Base-by-base conservation (phyloP, 352 stramenopile species). In the Globisporangium nodosum region DNA sequence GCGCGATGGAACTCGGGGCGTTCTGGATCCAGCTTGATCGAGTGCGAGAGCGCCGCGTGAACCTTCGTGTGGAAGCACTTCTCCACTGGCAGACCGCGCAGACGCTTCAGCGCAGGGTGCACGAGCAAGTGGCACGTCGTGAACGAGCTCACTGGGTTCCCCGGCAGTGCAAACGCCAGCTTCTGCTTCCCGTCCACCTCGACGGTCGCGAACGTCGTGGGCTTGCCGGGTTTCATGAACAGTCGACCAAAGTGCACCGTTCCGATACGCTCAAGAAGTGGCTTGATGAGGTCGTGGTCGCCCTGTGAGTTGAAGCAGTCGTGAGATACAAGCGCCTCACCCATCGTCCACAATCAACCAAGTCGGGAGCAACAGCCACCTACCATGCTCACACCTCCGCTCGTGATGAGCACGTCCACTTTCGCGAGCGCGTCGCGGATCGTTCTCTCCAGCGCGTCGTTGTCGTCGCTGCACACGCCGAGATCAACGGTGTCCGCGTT, bases 171-270 rank as follows among this genome's bases (percentile, higher is more conserved):
- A 79, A 99, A 99, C 18, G 97, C 76, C 2, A 98, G 65, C 56
- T 90, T 93, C 47, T 70, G 76, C 49, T 70, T 66, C 39, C 70
- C 64, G 8, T 76, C 47, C 16, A 82, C 56, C 1, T 73, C 64
- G 9, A 97, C 60, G 0, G 96, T 98, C 0, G 97, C 92, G 67
- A 99, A 98, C 2, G 96, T 99, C 0, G 94, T 98, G 0, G 96
- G 96, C 65, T 99, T 99, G 6, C 97, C 97, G 16, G 96, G 96
- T 63, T 99, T 99, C 96, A 99, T 99, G 49, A 96, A 76, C 49
- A 99, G 76, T 18, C 94, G 76, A 16, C 94, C 95, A 78, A 99
- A 98, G 65, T 99, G 94, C 8, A 99, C 69, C 7, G 66, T 90
- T 39, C 78, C 92, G 49, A 88, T 80, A 58, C 79, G 68, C 46